Evolutionary conservation across 768 basidiomycete species (phyloP).

Genomic region (Leccinellum albellum): DNA sequence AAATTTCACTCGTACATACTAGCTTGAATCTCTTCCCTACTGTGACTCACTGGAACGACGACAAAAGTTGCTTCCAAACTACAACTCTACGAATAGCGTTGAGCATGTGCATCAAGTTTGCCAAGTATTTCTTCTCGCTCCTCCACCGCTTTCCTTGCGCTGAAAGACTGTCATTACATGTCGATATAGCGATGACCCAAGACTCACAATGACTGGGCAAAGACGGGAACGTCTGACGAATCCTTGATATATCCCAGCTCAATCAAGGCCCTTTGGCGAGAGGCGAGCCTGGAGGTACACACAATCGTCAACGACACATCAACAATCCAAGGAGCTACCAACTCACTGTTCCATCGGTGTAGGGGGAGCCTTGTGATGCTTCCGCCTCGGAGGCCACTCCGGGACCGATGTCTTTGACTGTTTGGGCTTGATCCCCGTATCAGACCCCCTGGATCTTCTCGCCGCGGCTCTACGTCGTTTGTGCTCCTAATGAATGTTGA

Average conservation of each 20-base stretch:
- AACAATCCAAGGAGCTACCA: background rate
- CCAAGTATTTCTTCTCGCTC: slow-evolving; percentile 42
- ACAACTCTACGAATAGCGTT: slow-evolving; percentile 2
- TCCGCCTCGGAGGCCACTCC: slow-evolving; percentile 64
- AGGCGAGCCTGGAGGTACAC: slow-evolving; percentile 40
- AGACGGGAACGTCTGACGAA: slow-evolving; percentile 48
- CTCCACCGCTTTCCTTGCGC: slow-evolving; percentile 39
- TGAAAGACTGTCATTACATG: slow-evolving; percentile 17
- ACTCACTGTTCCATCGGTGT: slow-evolving; percentile 52
- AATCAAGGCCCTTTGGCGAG: slow-evolving; percentile 58
- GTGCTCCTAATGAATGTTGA: slow-evolving; percentile 22
- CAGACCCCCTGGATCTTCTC: slow-evolving; percentile 20
- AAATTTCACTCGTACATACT: no score
- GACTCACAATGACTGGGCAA: slow-evolving; percentile 66
- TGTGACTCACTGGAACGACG: no score
- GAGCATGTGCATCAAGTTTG: slow-evolving; percentile 37
- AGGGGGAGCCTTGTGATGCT: slow-evolving; percentile 47
- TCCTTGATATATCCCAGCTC: slow-evolving; percentile 56
- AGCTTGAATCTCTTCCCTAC: no score
- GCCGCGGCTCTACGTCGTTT: slow-evolving; percentile 22
- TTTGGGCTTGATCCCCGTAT: slow-evolving; percentile 3
- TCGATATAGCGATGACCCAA: background rate
- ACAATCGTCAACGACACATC: background rate
- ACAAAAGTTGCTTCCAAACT: no score
- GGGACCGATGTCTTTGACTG: slow-evolving; percentile 31